Evolutionary conservation across 108 stramenopile genomes (phyloP).

Genomic region (Mayamaea pseudoterrestris): DNA sequence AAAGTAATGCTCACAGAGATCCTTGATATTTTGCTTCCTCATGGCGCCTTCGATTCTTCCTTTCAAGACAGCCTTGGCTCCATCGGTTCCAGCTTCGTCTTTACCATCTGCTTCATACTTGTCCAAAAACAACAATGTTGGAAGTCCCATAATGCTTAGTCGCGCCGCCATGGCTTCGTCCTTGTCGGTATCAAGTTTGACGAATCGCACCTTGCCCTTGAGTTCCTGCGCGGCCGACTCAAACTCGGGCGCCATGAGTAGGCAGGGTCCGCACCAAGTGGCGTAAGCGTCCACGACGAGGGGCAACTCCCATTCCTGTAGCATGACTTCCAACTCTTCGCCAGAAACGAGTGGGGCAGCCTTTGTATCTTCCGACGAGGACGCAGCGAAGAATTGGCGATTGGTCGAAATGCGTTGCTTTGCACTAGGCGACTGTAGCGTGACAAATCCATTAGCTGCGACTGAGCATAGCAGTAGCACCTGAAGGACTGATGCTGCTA

Average conservation of each 20-base stretch:
- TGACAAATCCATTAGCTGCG: no score
- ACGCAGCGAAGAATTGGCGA: no score
- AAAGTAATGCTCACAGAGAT: slow-evolving; percentile 58
- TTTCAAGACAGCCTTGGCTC: slow-evolving; percentile 61
- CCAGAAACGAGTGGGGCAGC: slow-evolving; percentile 38
- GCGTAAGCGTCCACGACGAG: slow-evolving; percentile 78
- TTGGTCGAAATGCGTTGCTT: no score
- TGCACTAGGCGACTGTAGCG: no score
- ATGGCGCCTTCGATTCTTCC: slow-evolving; percentile 73
- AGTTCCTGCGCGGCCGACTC: slow-evolving; percentile 65
- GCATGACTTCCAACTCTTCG: slow-evolving; percentile 61
- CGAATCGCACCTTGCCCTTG: slow-evolving; percentile 61
- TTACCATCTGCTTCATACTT: slow-evolving; percentile 35
- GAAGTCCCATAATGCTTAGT: slow-evolving; percentile 68
- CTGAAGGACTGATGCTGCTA: no score
- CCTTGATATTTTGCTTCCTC: slow-evolving; percentile 51
- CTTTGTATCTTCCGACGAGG: not conserved
- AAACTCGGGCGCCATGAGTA: slow-evolving; percentile 73
- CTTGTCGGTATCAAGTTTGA: slow-evolving; percentile 69
- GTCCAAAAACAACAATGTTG: slow-evolving; percentile 67
- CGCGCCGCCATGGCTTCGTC: slow-evolving; percentile 66
- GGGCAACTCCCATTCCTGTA: slow-evolving; percentile 63
- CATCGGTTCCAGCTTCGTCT: slow-evolving; percentile 30
- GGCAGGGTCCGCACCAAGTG: slow-evolving; percentile 64
- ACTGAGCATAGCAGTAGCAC: no score